Base-by-base conservation (phyloP, 2,329 filamentous ascomycete genomes). In the Aspergillus ochraceus region DNA sequence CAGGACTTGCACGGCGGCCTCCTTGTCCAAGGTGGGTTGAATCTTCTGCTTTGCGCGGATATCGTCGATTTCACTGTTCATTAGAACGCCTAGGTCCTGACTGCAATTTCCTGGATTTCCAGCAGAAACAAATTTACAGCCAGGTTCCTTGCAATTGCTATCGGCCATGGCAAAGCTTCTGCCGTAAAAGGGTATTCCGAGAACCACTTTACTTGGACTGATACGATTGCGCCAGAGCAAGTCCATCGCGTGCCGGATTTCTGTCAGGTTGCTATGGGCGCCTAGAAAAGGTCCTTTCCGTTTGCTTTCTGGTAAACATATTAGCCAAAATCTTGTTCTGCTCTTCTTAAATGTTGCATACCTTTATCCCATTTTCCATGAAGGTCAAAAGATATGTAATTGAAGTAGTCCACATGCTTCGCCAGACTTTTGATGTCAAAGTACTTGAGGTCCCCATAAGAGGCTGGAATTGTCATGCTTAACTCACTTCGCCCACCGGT, bases 251-350 rank as follows among this genome's bases (percentile, higher is more conserved):
- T 63, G 3, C 9, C 70, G 56, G 20, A 75, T 73, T 57, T 76
- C 72, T 1, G 72, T 74, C 0, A 75, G 20, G 26, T 75, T 74
- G 39, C 70, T 76, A 54, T 76, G 72, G 4, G 68, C 57, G 4
- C 60, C 52, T 4, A 71, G 51, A n/a, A 65, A 65, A 0, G 66
- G 62, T 0, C 68, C 69, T 0, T 65, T 65, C 42, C 49, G 54
- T 46, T 58, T 49, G 24, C 56, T 58, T 11, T 26, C 45, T 51
- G 11, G 14, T n/a, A 46, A 11, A 14, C 10, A 22, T 32, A 2
- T 32, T 42, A 39, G 30, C 29, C n/a, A 11, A 20, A 2, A 11
- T n/a, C n/a, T 19, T 39, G 4, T n/a, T n/a, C 3, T 36, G 29
- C 17, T 9, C 4, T 8, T 10, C 10, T 36, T 9, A 14, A 32